A percentile compares a stretch with the other conserved stretches of the same genome.
Evolutionary conservation across 2,329 filamentous ascomycete genomes (phyloP).

Genomic region (Aspergillus transmontanensis): DNA sequence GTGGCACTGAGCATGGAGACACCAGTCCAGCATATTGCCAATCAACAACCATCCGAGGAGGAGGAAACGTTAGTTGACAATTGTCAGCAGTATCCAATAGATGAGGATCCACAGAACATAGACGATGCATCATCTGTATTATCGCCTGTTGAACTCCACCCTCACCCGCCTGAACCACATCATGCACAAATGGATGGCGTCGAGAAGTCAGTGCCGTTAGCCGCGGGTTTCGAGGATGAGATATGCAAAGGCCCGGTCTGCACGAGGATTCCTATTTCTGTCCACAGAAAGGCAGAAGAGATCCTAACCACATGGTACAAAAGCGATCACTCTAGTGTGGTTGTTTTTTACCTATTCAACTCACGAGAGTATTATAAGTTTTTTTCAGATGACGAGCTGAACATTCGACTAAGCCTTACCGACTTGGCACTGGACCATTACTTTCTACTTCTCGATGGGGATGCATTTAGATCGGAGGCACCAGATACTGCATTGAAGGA

Average conservation of each 20-base stretch:
- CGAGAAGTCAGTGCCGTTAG: background rate
- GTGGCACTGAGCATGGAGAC: background rate
- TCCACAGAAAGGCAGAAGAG: background rate
- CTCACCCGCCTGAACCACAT: background rate
- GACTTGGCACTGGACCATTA: constrained; percentile 1
- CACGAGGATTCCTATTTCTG: background rate
- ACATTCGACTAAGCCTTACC: background rate
- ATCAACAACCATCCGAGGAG: background rate
- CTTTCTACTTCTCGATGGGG: background rate
- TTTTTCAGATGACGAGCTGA: background rate
- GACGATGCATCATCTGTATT: background rate
- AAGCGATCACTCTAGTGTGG: background rate
- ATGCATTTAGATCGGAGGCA: background rate
- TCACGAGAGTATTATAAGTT: constrained; percentile 5
- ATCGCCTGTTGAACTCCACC: background rate
- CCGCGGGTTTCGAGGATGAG: background rate
- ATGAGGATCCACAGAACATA: background rate
- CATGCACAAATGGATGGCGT: background rate
- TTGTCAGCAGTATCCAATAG: too few relatives aligned
- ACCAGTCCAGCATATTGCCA: background rate
- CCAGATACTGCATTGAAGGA: background rate
- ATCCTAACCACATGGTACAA: background rate
- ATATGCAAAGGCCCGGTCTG: background rate
- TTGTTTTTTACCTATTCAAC: constrained; percentile 4
- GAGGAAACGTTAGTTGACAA: background rate